Base-by-base conservation (phyloP, 345 rosid genomes). In the Noccaea caerulescens region DNA sequence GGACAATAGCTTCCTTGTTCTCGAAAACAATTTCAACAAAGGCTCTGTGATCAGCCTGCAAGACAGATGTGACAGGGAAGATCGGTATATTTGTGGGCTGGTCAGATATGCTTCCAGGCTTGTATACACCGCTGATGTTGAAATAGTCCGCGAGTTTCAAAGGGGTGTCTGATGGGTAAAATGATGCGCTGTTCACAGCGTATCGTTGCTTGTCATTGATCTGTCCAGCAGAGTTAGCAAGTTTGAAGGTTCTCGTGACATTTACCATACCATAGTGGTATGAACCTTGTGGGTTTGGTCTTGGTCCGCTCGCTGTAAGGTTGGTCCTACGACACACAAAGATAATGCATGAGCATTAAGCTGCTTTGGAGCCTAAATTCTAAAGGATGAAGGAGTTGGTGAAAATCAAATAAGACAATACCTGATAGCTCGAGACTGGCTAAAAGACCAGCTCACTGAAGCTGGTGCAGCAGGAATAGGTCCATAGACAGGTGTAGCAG, bases 231-330 rank as follows among this genome's bases (percentile, higher is more conserved):
- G 92, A 87, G 79, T 67, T 86, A 7, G 82, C 82, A n/a, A 93
- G 73, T 44, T 37, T 78, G 76, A 93, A 82, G 2, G 96, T 88
- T 68, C 81, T 77, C 3, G 85, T 71, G 2, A 83, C 66, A 63
- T 82, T 86, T 63, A 91, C 82, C 75, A 72, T 76, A 27, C 96
- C 97, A 54, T 91, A 93, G 71, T 89, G 98, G 84, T 91, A 93
- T 6, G 98, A 85, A 6, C 96, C 96, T 72, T 93, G 97, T 5
- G 97, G 98, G 76, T 88, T 93, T 30, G 97, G 96, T 77, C 97
- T 86, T 43, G 97, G 96, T 59, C 98, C 98, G 64, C 91, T 91
- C 6, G 97, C 94, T 11, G 92, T 85, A 30, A 93, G 91, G 68
- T 93, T 87, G 16, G 89, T 88, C 87, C 96, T 93, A 86, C n/a